Evolutionary conservation across 2,329 filamentous ascomycete species (phyloP).

Genomic region (Davidsoniella virescens): DNA sequence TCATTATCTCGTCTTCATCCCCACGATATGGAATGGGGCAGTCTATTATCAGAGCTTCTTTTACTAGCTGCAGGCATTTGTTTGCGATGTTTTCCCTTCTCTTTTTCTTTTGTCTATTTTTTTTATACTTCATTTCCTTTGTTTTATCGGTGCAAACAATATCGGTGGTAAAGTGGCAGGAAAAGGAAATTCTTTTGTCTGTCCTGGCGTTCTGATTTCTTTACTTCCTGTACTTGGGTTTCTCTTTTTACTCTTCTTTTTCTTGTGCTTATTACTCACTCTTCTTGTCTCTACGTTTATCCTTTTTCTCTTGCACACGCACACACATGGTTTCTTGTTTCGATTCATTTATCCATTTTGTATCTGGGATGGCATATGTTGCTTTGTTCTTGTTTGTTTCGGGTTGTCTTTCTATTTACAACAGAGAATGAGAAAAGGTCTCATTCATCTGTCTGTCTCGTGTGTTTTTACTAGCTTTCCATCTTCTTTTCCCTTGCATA

Average conservation of each 20-base stretch:
- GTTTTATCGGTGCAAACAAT: not conserved
- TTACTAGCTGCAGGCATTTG: not conserved
- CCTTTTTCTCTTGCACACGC: not conserved
- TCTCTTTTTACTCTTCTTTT: conserved; percentile 3
- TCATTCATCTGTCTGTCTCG: too few species aligned
- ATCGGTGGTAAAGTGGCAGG: too few species aligned
- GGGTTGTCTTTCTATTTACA: not conserved
- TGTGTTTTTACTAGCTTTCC: too few species aligned
- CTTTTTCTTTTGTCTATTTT: not conserved
- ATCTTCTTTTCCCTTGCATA: too few species aligned
- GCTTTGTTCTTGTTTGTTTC: not conserved
- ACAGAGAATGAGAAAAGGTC: too few species aligned
- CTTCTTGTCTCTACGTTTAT: not conserved
- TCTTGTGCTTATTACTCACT: not conserved
- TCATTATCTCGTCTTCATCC: too few species aligned
- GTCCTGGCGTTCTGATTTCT: not conserved
- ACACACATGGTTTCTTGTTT: conserved; percentile 3
- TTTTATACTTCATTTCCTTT: not conserved
- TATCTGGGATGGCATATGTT: not conserved
- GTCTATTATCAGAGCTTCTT: too few species aligned
- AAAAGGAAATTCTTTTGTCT: too few species aligned
- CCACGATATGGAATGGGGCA: too few species aligned
- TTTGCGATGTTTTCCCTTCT: not conserved
- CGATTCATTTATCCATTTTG: not conserved
- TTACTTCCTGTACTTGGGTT: not conserved